phyloP scores from a whole-genome alignment of 106 monocot species.

The Ottelia alismoides region DNA sequence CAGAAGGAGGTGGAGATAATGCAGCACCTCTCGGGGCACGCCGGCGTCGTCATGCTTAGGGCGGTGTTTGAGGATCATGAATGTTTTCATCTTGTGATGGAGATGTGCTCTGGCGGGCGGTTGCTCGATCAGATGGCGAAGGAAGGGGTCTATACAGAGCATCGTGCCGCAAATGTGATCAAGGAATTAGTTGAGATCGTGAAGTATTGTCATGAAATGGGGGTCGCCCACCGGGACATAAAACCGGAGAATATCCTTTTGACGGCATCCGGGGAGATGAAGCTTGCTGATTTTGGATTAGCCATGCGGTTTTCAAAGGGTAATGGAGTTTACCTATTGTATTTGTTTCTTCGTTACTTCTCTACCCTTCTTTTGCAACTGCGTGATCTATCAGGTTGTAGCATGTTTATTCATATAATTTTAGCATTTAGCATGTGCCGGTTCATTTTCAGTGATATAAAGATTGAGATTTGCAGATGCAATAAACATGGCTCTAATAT shows the following conservation, averaged over 20 bases:
- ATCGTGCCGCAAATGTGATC: constrained; percentile 37
- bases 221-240: constrained; percentile 76
- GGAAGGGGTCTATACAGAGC: constrained; percentile 59
- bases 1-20: constrained; percentile 87
- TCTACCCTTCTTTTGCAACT: too few relatives aligned
- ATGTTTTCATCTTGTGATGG: constrained; percentile 63
- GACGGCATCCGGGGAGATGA: constrained; percentile 40
- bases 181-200: constrained; percentile 49
- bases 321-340: too few relatives aligned
- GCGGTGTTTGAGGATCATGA: constrained; percentile 68
- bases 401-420: too few relatives aligned
- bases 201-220: constrained; percentile 94
- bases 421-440: too few relatives aligned
- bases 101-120: constrained; percentile 60
- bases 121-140: constrained; percentile 63
- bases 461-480: too few relatives aligned
- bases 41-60: constrained; percentile 47
- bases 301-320: constrained; percentile 57
- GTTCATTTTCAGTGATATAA: too few relatives aligned
- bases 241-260: constrained; percentile 89
- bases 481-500: too few relatives aligned
- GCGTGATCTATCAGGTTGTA: too few relatives aligned
- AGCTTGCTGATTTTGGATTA: constrained; percentile 85
- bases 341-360: too few relatives aligned
- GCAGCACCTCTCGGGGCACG: constrained; percentile 88